Conservation (phyloP, 768 basidiomycete species). For the Thelephora aurantiotincta region DNA sequence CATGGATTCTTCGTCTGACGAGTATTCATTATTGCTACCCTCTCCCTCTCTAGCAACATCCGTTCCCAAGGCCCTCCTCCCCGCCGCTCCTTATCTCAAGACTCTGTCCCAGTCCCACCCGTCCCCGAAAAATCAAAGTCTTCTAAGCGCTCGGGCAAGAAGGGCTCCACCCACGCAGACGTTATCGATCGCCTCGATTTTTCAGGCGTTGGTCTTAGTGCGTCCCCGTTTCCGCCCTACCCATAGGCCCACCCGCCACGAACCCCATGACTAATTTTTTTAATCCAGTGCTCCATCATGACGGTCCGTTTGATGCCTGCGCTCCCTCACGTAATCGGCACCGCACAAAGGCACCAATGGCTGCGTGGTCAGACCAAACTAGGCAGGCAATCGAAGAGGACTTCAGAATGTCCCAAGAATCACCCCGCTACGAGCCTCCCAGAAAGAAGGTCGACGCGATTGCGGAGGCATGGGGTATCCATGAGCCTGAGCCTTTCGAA, state of each 20-base stretch:
- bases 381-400: constrained; percentile 24
- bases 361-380: constrained; percentile 38
- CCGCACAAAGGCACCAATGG: constrained; percentile 68
- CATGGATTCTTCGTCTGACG: constrained; percentile 5
- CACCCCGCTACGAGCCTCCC: constrained; percentile 28
- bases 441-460: constrained; percentile 85
- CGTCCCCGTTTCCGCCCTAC: constrained; percentile 18
- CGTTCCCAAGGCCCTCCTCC: constrained; percentile 13
- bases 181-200: constrained; percentile 83
- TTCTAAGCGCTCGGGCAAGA: constrained; percentile 39
- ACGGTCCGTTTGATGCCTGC: constrained; percentile 86
- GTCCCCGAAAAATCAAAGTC: constrained; percentile 30
- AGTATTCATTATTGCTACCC: constrained; percentile 3
- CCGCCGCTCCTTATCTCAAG: constrained; percentile 37
- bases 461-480: constrained; percentile 87
- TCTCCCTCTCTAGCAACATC: constrained; percentile 6
- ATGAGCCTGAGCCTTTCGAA: constrained; percentile 84
- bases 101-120: constrained; percentile 25
- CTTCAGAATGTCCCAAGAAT: constrained; percentile 15
- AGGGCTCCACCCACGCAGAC: constrained; percentile 74
- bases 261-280: constrained; percentile 6
- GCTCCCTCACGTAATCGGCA: constrained; percentile 81
- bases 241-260: constrained; percentile 2
- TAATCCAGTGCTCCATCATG: constrained; percentile 73
- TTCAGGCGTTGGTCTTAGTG: constrained; percentile 74